phyloP scores from a whole-genome alignment of 192 early-diverging fungal species.

The Coemansia reversa region DNA sequence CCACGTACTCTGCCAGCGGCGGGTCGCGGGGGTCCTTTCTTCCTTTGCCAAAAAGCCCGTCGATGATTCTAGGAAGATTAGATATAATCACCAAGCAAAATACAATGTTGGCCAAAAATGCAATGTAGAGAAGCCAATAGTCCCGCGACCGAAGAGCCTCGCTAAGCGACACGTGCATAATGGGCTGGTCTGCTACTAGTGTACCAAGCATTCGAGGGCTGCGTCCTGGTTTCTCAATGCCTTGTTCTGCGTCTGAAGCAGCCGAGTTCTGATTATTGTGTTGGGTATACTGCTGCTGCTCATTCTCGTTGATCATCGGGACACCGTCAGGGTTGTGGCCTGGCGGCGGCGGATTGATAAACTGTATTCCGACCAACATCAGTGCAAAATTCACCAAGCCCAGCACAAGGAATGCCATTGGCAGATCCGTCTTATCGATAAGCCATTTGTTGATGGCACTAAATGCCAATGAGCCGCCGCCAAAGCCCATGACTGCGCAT shows the following conservation, averaged over 20 bases:
- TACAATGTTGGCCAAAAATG: conserved; percentile 62
- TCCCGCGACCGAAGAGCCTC: conserved; percentile 60
- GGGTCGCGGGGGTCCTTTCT: conserved; percentile 30
- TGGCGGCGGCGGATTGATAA: conserved; percentile 62
- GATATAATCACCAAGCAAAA: conserved; percentile 64
- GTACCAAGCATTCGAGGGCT: background rate
- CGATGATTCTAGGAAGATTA: conserved; percentile 57
- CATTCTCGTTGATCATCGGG: conserved; percentile 37
- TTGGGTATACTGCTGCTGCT: background rate
- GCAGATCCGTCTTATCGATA: conserved; percentile 56
- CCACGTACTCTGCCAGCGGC: conserved; percentile 36
- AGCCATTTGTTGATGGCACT: conserved; percentile 65
- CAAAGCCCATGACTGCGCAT: conserved; percentile 74
- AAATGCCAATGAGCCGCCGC: conserved; percentile 69
- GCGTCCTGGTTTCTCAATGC: conserved; percentile 2
- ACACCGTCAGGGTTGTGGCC: conserved; percentile 68
- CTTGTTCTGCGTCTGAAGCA: background rate
- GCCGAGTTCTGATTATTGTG: background rate
- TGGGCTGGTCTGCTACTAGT: conserved; percentile 15
- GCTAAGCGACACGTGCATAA: conserved; percentile 54
- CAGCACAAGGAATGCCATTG: conserved; percentile 65
- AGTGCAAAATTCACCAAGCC: conserved; percentile 63
- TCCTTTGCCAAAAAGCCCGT: conserved; percentile 54
- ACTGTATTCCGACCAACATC: conserved; percentile 58
- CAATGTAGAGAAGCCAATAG: conserved; percentile 61